Percentiles rank a stretch among this genome's conserved stretches.
phyloP scores from a whole-genome alignment of 306 rosid species.

The Dryas drummondii region DNA sequence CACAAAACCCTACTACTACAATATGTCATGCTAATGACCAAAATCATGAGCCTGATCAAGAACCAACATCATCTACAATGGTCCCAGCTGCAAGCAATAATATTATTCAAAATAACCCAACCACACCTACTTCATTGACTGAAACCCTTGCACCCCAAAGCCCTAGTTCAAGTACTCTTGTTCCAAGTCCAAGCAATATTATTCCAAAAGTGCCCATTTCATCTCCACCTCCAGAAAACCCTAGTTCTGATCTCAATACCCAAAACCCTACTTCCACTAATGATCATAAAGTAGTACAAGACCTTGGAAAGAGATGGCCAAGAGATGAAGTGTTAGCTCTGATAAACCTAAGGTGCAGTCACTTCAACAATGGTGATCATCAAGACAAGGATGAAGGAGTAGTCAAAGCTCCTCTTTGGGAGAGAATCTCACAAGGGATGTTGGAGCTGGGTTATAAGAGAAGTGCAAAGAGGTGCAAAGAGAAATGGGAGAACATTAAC shows the following conservation, averaged over 20 bases:
- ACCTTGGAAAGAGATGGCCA: constrained; percentile 83
- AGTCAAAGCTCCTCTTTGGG: constrained; percentile 76
- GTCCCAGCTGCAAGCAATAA: constrained; percentile 2
- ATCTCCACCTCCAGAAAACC: constrained; percentile 11
- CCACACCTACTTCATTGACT: constrained; percentile 13
- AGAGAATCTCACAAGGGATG: constrained; percentile 90
- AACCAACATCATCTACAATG: constrained; percentile 20
- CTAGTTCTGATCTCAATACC: constrained; percentile 13
- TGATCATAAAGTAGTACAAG: constrained; percentile 31
- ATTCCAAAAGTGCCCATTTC: constrained; percentile 24
- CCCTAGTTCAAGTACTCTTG: constrained; percentile 42
- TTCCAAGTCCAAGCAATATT: constrained; percentile 2
- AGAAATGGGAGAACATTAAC: constrained; percentile 93
- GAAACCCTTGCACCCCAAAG: constrained; percentile 30
- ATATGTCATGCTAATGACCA: background rate
- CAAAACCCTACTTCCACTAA: constrained; percentile 19
- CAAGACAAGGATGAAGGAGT: constrained; percentile 31
- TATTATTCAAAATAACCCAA: constrained; percentile 10
- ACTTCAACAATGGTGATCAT: constrained; percentile 30
- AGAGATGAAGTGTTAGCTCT: constrained; percentile 80
- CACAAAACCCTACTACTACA: constrained; percentile 37
- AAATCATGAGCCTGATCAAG: constrained; percentile 1
- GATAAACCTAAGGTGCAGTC: constrained; percentile 65
- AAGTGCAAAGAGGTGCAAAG: constrained; percentile 87
- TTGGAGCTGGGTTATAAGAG: constrained; percentile 69